Percentiles rank a stretch among this genome's conserved stretches.
Evolutionary conservation across 1,284 basidiomycete species (phyloP).

Genomic region (Vanrija humicola): DNA sequence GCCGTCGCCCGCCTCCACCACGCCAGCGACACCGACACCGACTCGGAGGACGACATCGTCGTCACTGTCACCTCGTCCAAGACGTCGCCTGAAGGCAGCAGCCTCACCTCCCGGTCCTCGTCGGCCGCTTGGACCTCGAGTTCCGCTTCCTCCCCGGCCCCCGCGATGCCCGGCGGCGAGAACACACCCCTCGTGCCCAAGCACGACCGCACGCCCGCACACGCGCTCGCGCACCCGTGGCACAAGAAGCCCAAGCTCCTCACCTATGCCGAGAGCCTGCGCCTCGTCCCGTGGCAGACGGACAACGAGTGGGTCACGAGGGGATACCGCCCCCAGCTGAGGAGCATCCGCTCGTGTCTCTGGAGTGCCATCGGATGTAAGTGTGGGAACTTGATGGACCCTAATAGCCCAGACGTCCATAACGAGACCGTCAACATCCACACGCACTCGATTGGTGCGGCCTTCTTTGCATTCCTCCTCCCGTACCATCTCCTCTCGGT

Average conservation of each 20-base stretch:
- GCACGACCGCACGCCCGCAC: no score
- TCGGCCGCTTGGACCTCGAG: no score
- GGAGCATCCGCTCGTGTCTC: slow-evolving; percentile 63
- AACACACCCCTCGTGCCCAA: no score
- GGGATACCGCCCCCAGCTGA: slow-evolving; percentile 70
- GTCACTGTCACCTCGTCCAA: no score
- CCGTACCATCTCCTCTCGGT: slow-evolving; percentile 54
- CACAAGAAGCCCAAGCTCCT: slow-evolving; percentile 14
- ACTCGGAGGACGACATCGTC: no score
- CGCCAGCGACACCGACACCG: no score
- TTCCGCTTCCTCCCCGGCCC: no score
- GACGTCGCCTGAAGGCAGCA: no score
- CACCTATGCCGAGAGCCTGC: slow-evolving; percentile 33
- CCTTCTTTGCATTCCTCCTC: slow-evolving; percentile 62
- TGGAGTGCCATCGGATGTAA: slow-evolving; percentile 68
- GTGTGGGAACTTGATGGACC: slow-evolving; percentile 30
- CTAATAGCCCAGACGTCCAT: slow-evolving; percentile 60
- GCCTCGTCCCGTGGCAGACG: slow-evolving; percentile 45
- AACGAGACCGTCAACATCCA: slow-evolving; percentile 92
- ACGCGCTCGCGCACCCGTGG: not conserved
- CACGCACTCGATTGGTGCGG: slow-evolving; percentile 72
- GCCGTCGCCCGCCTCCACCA: no score
- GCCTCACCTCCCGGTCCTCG: no score
- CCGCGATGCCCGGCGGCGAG: no score
- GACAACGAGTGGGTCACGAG: slow-evolving; percentile 71